Percentiles rank a stretch among this genome's conserved stretches.
phyloP scores from a whole-genome alignment of 176 grass and related monocot genomes.

The Oryza australiensis region DNA sequence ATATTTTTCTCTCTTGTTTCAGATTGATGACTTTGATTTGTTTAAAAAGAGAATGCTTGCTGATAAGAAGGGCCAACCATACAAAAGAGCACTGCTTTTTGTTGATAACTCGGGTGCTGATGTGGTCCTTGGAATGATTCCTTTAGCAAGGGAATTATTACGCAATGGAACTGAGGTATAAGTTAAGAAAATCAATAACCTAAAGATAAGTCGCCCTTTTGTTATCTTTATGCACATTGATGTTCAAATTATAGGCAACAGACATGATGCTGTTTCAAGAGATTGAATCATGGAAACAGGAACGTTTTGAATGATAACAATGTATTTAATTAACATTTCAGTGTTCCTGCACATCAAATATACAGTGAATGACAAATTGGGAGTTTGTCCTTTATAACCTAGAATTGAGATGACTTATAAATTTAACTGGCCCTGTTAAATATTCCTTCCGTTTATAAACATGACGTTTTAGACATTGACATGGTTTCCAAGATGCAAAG shows the following conservation, averaged over 20 bases:
- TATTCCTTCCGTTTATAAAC: background rate
- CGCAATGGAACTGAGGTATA: conserved; percentile 85
- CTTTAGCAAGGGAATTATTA: conserved; percentile 86
- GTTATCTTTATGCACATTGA: conserved; percentile 5
- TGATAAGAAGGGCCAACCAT: conserved; percentile 69
- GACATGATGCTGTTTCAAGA: background rate
- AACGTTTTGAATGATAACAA: background rate
- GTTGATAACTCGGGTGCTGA: conserved; percentile 99
- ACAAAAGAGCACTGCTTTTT: conserved; percentile 95
- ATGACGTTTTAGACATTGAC: background rate
- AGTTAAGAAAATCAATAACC: background rate
- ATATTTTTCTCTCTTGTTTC: conserved; percentile 37
- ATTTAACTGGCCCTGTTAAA: conserved; percentile 7
- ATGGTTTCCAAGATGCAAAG: background rate
- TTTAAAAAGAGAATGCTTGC: conserved; percentile 91
- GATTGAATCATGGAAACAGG: conserved; percentile 14
- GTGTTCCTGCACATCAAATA: conserved; percentile 7
- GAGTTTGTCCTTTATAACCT: background rate
- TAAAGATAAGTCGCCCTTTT: background rate
- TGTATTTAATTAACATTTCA: conserved; percentile 15
- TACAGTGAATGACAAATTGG: background rate
- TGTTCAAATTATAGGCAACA: conserved; percentile 27
- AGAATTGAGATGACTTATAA: conserved; percentile 12
- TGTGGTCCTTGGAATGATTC: conserved; percentile 97
- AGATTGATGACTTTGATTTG: conserved; percentile 96